Base-by-base conservation (phyloP, 345 rosid species). In the Moricandia moricandioides region DNA sequence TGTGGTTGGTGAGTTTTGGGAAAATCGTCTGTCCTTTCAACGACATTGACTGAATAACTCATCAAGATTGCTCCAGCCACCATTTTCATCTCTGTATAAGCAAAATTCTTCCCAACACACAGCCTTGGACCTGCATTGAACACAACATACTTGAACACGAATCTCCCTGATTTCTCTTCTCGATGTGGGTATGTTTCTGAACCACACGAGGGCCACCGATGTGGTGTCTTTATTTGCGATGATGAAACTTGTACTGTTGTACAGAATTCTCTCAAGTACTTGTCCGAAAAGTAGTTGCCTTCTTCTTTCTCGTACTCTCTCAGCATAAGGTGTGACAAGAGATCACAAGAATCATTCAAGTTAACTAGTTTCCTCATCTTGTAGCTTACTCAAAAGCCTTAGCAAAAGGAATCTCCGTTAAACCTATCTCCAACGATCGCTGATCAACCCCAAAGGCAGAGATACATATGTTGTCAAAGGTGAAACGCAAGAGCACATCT, bases 361-460 rank as follows among this genome's bases (percentile, higher is more conserved):
- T 21, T 82, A 60, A 75, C 81, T 31, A 67, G 65, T 52, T 65
- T 77, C 59, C 14, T 30, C 70, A 71, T 26, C 58, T 78, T 74
- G 94, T 90, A 31, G 97, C 92, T 59, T 85, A 85, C 78, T 92
- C 94, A 51, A 90, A 92, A 10, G 97, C 92, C 76, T 84, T 90
- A 14, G 90, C 90, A 29, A 92, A 92, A 9, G 86, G 91, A 73
- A 87, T 84, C 45, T 86, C 79, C 0, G 89, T 89, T 30, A 86
- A 81, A 61, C 82, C 85, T 26, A 76, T 54, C 13, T 72, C 80
- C 71, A 92, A 78, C 37, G 92, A 88, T 8, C 91, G 88, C 1
- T 92, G 86, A 80, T 90, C 86, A 33, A 92, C 82, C 18, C 96
- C 96, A 5, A 88, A 85, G 40, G 94, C 91, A 0, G 87, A 82